phyloP scores from a whole-genome alignment of 169 alveolate species.

The Toxoplasma gondii region DNA sequence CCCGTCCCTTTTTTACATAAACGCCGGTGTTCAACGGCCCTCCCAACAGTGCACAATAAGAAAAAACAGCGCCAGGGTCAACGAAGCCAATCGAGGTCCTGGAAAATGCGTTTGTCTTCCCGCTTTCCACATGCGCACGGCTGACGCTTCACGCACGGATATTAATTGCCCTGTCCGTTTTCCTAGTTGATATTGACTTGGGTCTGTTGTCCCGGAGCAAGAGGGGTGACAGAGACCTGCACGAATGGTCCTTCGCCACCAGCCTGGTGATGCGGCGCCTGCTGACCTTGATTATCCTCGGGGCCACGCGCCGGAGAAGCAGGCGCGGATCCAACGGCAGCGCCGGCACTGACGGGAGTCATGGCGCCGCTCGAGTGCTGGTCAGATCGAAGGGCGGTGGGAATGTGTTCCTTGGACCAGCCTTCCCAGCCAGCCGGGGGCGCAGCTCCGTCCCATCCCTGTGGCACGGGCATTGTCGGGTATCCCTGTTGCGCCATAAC shows the following conservation, averaged over 20 bases:
- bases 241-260: constrained; percentile 63
- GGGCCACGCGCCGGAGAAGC: neutral
- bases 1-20: neutral
- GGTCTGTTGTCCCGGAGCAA: constrained; percentile 62
- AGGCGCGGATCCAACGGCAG: neutral
- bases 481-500: constrained; percentile 69
- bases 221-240: constrained; percentile 62
- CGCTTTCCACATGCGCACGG: neutral
- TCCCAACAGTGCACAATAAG: neutral
- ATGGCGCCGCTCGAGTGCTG: constrained; percentile 21
- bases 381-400: constrained; percentile 13
- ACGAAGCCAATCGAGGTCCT: neutral
- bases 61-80: neutral
- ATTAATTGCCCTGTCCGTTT: neutral
- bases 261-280: constrained; percentile 14
- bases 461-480: constrained; percentile 32
- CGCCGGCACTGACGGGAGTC: neutral
- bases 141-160: neutral
- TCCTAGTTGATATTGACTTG: constrained; percentile 59
- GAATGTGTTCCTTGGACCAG: constrained; percentile 23
- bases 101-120: too few relatives aligned
- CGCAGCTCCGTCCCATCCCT: constrained; percentile 31
- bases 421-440: constrained; percentile 48
- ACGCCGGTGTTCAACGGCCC: neutral
- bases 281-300: neutral